Evolutionary conservation across 108 stramenopile genomes (phyloP).

Genomic region (Chaetoceros tenuissimus): DNA sequence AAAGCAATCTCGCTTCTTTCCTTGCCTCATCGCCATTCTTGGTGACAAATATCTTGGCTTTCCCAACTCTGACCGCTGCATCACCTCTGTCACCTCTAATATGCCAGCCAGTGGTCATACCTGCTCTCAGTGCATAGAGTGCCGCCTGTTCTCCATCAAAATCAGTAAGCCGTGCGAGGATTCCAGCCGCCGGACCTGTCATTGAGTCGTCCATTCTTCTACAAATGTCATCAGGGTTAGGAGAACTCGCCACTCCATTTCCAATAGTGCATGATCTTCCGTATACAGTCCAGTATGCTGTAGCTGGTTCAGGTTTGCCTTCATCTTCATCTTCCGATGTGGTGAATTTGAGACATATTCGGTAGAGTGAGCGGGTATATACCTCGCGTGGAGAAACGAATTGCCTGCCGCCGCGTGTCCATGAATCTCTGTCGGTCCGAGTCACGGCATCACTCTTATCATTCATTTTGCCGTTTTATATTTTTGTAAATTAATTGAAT

Average conservation of each 20-base stretch:
- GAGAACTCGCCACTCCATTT: slow-evolving; percentile 67
- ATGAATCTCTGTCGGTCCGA: slow-evolving; percentile 26
- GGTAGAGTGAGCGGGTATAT: slow-evolving; percentile 72
- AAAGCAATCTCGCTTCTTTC: slow-evolving; percentile 65
- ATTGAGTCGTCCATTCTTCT: slow-evolving; percentile 84
- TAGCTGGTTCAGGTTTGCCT: slow-evolving; percentile 86
- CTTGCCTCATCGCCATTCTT: slow-evolving; percentile 29
- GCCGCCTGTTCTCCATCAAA: slow-evolving; percentile 77
- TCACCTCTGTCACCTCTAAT: slow-evolving; percentile 82
- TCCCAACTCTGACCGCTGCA: slow-evolving; percentile 80
- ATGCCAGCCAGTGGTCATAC: slow-evolving; percentile 83
- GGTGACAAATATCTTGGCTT: slow-evolving; percentile 59
- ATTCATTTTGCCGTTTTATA: background rate
- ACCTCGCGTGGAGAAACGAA: slow-evolving; percentile 71
- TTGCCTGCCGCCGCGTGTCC: slow-evolving; percentile 75
- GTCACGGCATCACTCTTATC: background rate
- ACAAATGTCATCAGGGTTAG: slow-evolving; percentile 77
- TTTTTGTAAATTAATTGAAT: too few relatives aligned
- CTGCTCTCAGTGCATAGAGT: slow-evolving; percentile 51
- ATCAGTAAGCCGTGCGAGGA: slow-evolving; percentile 57
- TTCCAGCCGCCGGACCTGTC: slow-evolving; percentile 78
- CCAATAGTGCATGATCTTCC: slow-evolving; percentile 78
- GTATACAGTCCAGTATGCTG: slow-evolving; percentile 82
- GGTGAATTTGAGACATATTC: slow-evolving; percentile 85
- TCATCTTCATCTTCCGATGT: slow-evolving; percentile 89